Evolutionary conservation across 1,284 basidiomycete genomes (phyloP), one percentile per base, ranked within the genome.

Genomic region (Ganoderma lingzhi): DNA sequence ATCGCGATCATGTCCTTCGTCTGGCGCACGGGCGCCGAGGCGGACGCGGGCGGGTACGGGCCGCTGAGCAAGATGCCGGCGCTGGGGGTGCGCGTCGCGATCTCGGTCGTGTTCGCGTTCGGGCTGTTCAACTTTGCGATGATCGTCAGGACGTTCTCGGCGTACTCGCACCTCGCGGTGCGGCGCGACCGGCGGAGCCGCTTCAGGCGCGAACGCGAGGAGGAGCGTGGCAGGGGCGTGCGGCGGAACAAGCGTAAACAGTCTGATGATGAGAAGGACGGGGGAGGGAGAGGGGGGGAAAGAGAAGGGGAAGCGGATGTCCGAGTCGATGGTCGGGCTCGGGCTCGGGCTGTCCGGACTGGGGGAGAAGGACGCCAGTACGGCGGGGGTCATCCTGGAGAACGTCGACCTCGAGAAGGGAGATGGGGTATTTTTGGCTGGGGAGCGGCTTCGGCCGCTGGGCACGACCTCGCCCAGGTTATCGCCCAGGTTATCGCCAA

Each of bases 1-100:
- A 78, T 84, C 4, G 82, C 90, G n/a, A 91, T 94, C 72, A 82
- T 93, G 23, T 84, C 88, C 4, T 94, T 87, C 73, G 87, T 93
- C 53, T 94, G 92, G 92, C 87, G 90, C 56, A 88, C 88, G 0
- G 92, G 90, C 17, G 84, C 88, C 0, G 78, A 80, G 1, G 63
- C 76, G 3, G 87, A 92, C 71, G 83, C 86, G 39, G 59, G 37
- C 37, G 69, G 63, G 12, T 80, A 77, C 15, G 63, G 71, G 32
- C 76, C 74, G 9, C 81, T 84, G 0, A 72, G 76, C 6, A 71
- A 74, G 2, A 59, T 23, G 0, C 79, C 80, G 41, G 85, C 83
- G 1, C 79, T 92, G 15, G 87, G 82, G 8, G 84, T 90, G 2
- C 85, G 92, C 17, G 82, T 91, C 32, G 81, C 82, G 0, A 82